Evolutionary conservation across 1,139 yeast genomes (phyloP), one percentile per base, ranked within the genome.

Genomic region (Candida frijolesensis): DNA sequence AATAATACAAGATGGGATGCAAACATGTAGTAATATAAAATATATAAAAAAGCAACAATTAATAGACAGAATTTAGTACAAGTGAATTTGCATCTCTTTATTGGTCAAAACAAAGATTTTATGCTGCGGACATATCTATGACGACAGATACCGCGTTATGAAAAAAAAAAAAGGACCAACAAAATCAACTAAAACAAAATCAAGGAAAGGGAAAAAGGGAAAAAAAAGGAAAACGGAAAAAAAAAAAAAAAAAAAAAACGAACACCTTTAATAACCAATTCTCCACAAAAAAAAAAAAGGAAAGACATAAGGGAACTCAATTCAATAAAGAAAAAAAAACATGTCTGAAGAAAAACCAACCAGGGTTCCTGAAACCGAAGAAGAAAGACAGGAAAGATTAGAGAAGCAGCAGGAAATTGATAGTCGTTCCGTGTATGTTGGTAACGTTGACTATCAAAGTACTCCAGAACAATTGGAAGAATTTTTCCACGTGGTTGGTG

Each of bases 401-500:
- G 68, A 60, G 12, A 61, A 58, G 45, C 76, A 71, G 55, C 64
- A 63, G 51, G 78, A 71, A 56, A 57, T 61, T 18, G 80, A 76
- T 57, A 51, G 60, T 19, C 60, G 78, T 22, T 75, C 79, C 4
- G 61, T 76, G 7, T 75, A 71, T 51, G 78, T 76, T 8, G 79
- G 78, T 7, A 76, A 75, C 57, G 78, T 76, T 14, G 77, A 74
- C 54, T 76, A 69, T 57, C 69, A 64, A 49, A 57, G 74, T 6
- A 71, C 78, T 1, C 79, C 79, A 0, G 76, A 69, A 48, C 78
- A 72, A 58, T 66, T 75, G 57, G 79, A 75, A 53, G 61, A 61
- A 40, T 67, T 71, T 45, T 75, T 75, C 63, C 64, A 61, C 49
- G 56, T 47, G 4, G 71, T 60, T 19, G 80, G 79, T 0, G 62